Evolutionary conservation across 768 basidiomycete species (phyloP).

Genomic region (Boletus insuetus): DNA sequence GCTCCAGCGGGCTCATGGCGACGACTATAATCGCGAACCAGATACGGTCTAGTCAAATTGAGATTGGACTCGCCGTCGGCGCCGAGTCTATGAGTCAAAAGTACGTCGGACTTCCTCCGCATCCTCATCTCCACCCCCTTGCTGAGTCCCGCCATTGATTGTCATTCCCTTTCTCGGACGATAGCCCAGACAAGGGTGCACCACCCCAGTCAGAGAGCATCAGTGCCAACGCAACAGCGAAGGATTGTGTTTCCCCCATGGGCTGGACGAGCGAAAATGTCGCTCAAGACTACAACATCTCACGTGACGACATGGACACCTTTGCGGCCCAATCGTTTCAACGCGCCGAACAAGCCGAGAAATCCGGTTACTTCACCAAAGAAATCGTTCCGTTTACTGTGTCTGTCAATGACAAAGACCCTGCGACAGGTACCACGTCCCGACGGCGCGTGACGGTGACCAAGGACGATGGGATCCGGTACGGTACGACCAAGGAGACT

Average conservation of each 20-base stretch:
- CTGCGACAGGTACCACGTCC: conserved; percentile 43
- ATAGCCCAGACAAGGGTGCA: conserved; percentile 63
- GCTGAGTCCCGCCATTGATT: not conserved
- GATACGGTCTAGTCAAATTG: conserved; percentile 73
- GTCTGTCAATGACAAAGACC: conserved; percentile 58
- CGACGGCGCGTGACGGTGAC: conserved; percentile 52
- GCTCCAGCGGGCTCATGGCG: conserved; percentile 86
- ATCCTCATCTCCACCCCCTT: no score
- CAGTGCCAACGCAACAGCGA: conserved; percentile 50
- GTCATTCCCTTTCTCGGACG: not conserved
- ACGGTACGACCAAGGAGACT: conserved; percentile 65
- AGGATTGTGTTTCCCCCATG: conserved; percentile 71
- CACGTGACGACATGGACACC: conserved; percentile 72
- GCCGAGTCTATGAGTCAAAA: conserved; percentile 84
- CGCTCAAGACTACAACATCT: conserved; percentile 66
- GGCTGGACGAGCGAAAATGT: conserved; percentile 91
- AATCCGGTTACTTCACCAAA: conserved; percentile 55
- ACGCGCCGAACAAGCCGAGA: conserved; percentile 73
- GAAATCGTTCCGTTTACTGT: conserved; percentile 81
- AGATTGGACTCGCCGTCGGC: conserved; percentile 79
- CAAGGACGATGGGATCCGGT: conserved; percentile 77
- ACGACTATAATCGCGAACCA: conserved; percentile 74
- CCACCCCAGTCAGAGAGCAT: conserved; percentile 62
- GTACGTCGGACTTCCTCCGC: conserved; percentile 34
- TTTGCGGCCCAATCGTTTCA: conserved; percentile 76